Percentiles rank a stretch among this genome's conserved stretches.
phyloP scores from a whole-genome alignment of 2,329 filamentous ascomycete genomes.

The Calonectria montana region DNA sequence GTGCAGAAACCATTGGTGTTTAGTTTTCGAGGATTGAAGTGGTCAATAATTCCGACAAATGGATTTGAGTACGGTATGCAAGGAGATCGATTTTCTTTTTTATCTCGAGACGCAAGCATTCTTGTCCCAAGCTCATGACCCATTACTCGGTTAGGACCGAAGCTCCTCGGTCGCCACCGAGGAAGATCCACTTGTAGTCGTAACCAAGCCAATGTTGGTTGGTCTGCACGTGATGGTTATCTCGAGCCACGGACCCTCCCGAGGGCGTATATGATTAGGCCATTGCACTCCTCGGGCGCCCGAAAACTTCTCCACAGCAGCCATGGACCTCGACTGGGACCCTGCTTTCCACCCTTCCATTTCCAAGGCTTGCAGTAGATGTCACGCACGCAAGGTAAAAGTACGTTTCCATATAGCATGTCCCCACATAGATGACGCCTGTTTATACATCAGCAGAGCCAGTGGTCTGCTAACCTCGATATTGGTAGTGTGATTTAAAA shows the following conservation, averaged over 20 bases:
- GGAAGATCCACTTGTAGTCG: not conserved
- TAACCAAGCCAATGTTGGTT: no score
- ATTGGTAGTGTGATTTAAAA: constrained; percentile 21
- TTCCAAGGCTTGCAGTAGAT: constrained; percentile 15
- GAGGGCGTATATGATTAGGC: not conserved
- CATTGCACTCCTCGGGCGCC: not conserved
- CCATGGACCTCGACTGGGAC: not conserved
- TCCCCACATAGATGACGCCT: not conserved
- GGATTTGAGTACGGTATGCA: not conserved
- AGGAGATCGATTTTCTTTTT: not conserved
- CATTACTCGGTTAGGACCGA: not conserved
- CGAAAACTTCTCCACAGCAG: not conserved
- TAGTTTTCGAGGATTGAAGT: no score
- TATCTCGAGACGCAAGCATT: not conserved
- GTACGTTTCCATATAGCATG: not conserved
- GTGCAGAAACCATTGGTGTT: not conserved
- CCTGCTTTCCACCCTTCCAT: constrained; percentile 11
- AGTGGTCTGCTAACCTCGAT: not conserved
- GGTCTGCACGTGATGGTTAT: not conserved
- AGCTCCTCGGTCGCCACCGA: not conserved
- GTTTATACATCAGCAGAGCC: no score
- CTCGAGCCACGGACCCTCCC: not conserved
- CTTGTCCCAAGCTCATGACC: not conserved
- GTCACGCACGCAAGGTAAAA: constrained; percentile 17
- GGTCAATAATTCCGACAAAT: not conserved